phyloP scores from a whole-genome alignment of 1,284 basidiomycete genomes.

The Cryptococcus depauperatus region DNA sequence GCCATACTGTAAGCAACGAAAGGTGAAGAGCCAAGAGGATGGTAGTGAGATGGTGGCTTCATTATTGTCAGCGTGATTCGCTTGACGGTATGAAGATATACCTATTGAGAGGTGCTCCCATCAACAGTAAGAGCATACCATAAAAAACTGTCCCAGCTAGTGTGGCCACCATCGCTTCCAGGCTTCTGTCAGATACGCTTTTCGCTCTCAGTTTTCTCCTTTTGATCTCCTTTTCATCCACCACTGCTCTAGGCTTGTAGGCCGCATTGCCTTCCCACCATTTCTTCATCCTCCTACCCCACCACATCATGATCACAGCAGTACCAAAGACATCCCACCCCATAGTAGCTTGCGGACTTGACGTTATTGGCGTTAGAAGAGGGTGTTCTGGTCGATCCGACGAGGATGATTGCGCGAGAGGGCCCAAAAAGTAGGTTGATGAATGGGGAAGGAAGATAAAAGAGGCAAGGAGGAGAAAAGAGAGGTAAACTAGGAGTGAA shows the following conservation, averaged over 20 bases:
- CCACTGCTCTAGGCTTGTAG: neutral
- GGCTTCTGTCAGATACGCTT: slow-evolving; percentile 23
- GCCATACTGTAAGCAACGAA: slow-evolving; percentile 58
- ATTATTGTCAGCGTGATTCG: slow-evolving; percentile 14
- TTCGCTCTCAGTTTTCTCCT: slow-evolving; percentile 33
- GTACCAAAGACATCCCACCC: slow-evolving; percentile 56
- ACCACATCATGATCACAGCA: slow-evolving; percentile 59
- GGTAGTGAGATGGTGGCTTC: slow-evolving; percentile 47
- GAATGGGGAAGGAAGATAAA: slow-evolving; percentile 61
- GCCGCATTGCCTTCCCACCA: slow-evolving; percentile 45
- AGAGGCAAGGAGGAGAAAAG: slow-evolving; percentile 57
- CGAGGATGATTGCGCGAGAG: slow-evolving; percentile 22
- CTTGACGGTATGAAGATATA: slow-evolving; percentile 50
- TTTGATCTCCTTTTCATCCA: slow-evolving; percentile 24
- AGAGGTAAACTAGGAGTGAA: slow-evolving; percentile 64
- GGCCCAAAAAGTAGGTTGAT: slow-evolving; percentile 45
- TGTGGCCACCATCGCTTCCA: slow-evolving; percentile 56
- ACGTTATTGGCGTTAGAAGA: slow-evolving; percentile 60
- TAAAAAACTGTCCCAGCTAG: slow-evolving; percentile 49
- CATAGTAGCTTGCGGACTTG: slow-evolving; percentile 56
- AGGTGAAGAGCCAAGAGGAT: slow-evolving; percentile 61
- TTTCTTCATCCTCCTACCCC: slow-evolving; percentile 57
- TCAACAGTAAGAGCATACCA: slow-evolving; percentile 53
- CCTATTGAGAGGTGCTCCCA: slow-evolving; percentile 67
- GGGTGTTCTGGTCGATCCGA: slow-evolving; percentile 57